Percentiles rank a stretch among this genome's conserved stretches.
phyloP scores from a whole-genome alignment of 78 protist species.

The Dictyostelium capitatum region DNA sequence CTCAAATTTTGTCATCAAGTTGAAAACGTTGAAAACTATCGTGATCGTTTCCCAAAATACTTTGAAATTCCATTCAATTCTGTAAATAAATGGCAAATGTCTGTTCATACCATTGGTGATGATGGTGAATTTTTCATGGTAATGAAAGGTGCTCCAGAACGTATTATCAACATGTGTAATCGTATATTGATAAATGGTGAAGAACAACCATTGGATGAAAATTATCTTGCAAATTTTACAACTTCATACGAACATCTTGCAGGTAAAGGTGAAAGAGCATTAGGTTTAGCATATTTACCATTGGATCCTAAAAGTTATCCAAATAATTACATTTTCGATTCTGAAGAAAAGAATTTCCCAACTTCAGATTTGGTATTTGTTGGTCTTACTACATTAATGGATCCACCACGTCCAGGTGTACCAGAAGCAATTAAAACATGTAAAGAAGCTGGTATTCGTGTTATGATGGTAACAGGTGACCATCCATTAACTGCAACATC shows the following conservation, averaged over 20 bases:
- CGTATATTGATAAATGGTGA: conserved; percentile 71
- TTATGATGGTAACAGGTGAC: conserved; percentile 99
- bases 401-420: conserved; percentile 97
- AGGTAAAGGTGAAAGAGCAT: conserved; percentile 90
- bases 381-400: conserved; percentile 96
- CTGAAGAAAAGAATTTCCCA: conserved; percentile 72
- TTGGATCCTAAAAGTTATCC: conserved; percentile 41
- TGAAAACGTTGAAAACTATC: conserved; percentile 35
- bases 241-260: conserved; percentile 73
- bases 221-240: conserved; percentile 15
- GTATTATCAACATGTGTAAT: conserved; percentile 71
- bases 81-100: conserved; percentile 94
- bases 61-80: conserved; percentile 98
- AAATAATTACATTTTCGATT: conserved; percentile 25
- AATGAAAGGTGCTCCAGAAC: conserved; percentile 88
- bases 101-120: conserved; percentile 43
- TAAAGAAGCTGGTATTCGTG: conserved; percentile 90
- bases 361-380: conserved; percentile 85
- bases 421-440: conserved; percentile 73
- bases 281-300: conserved; percentile 44
- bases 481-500: conserved; percentile 98
- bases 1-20: conserved; percentile 82
- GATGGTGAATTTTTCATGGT: conserved; percentile 26
- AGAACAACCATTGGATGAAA: conserved; percentile 28
- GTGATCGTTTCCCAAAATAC: conserved; percentile 42